Base-by-base conservation (phyloP, 2,329 filamentous ascomycete species). In the Aotearoamyces nothofagi region DNA sequence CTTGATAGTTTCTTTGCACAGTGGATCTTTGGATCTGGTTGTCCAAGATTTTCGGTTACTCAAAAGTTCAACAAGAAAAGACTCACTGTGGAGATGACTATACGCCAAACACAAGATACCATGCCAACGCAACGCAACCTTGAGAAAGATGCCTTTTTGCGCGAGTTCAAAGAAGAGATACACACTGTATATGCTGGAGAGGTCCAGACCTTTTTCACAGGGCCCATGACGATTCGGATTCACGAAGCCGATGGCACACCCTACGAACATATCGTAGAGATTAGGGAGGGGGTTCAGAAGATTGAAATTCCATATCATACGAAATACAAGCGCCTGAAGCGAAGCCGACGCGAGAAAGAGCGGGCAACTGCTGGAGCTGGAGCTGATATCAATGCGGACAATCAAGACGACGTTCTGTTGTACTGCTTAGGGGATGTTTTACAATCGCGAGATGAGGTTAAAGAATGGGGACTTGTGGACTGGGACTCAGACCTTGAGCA, bases 241-340 rank as follows among this genome's bases (percentile, higher is more conserved):
- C 90, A 98, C 55, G 90, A 98, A 57, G 90, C 90, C 14, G 92
- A 98, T 46, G 90, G 90, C 7, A 96, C 90, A 0, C 90, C 90
- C 3, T 98, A 98, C 47, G 90, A 98, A 50, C 90, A 98, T 48
- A 94, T 94, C 37, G 77, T 96, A 17, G 83, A 94, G 44, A 92
- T 98, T 48, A 84, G 84, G 35, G 84, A 94, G 41, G 76, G 78
- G 15, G 69, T 72, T 9, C 81, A 79, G 3, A 82, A 78, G 48
- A 80, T 96, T 34, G 86, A 94, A 37, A 94, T 98, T 35, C 86
- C 87, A 1, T 98, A 98, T 56, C 96, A 96, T 45, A 98, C 90
- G 0, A 98, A 98, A 51, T 98, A 98, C 58, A 98, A 96, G 58
- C 76, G 92, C 6, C 64, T 98, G 3, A 98, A 98, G 60, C 67